Base-by-base conservation (phyloP, 1,284 basidiomycete species). In the Rhodotorula sp. region DNA sequence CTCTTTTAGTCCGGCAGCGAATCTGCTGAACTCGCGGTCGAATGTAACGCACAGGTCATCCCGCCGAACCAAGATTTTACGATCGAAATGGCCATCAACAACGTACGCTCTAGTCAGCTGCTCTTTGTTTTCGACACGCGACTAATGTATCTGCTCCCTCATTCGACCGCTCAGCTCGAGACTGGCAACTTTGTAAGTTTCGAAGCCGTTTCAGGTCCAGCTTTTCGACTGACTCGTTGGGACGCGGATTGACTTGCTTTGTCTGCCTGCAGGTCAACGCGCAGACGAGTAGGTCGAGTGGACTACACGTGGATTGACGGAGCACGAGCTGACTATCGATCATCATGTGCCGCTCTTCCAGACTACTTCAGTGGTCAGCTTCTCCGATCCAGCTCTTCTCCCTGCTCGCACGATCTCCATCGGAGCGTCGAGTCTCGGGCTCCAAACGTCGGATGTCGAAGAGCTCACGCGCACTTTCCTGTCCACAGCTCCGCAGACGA, bases 401-500 rank as follows among this genome's bases (percentile, higher is more conserved):
- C 12, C 3, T 78, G 3, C 8, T 78, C 81, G 39, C 39, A 12
- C 12, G 39, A 43, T 43, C 39, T 43, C 10, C 39, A 43, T 43
- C 39, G 39, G 10, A 2, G 8, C 2, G 39, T 43, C 12, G 10
- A 43, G 39, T 0, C 14, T 43, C 39, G 10, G 39, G 39, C 6
- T 6, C 29, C 29, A 29, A 29, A 29, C 4, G 34, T 34, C 39
- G 39, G 1, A 43, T 43, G 39, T 10, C 39, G 39, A 43, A 14
- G 14, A 12, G 31, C 23, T 39, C 18, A 29, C 43, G 14, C 7
- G 6, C 26, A 21, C 14, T 1, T 12, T 49, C 2, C 58, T 26
- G 12, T 3, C 15, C 20, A 81, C 86, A 64, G 90, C 87, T 34
- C 90, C 88, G 54, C 88, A 90, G 79, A 85, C 87, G 74, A 80